Evolutionary conservation across 495 filamentous ascomycete genomes (phyloP).

Genomic region (Choiromyces venosus): DNA sequence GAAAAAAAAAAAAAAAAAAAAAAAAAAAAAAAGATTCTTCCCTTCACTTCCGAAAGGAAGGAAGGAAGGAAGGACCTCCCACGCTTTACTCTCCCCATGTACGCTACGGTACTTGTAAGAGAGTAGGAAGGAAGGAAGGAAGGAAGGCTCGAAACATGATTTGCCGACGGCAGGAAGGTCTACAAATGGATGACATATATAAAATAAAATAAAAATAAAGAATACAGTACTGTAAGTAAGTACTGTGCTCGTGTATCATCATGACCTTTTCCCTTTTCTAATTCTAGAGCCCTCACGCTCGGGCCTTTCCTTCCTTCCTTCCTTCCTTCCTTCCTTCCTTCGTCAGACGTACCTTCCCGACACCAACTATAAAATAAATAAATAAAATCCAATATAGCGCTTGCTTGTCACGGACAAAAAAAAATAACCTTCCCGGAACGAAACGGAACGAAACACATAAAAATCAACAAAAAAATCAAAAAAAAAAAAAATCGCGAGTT

Average conservation of each 20-base stretch:
- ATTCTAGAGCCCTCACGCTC: no score
- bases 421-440: background rate
- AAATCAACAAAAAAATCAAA: no score
- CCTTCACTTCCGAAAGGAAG: no score
- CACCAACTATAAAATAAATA: no score
- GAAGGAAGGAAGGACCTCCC: slow-evolving; percentile 15
- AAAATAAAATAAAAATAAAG: no score
- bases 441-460: background rate
- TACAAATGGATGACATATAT: background rate
- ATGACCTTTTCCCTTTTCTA: no score
- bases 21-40: no score
- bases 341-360: background rate
- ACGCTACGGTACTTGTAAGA: no score
- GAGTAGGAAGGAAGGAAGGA: slow-evolving; percentile 10
- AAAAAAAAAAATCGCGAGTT: background rate
- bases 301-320: background rate
- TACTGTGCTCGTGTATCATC: no score
- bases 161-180: background rate
- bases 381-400: no score
- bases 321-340: background rate
- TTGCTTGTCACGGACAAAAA: background rate
- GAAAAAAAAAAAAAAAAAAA: background rate
- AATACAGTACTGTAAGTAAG: background rate
- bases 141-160: background rate
- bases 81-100: no score